Base-by-base conservation (phyloP, 148 eudicot genomes). In the Spergularia marina region DNA sequence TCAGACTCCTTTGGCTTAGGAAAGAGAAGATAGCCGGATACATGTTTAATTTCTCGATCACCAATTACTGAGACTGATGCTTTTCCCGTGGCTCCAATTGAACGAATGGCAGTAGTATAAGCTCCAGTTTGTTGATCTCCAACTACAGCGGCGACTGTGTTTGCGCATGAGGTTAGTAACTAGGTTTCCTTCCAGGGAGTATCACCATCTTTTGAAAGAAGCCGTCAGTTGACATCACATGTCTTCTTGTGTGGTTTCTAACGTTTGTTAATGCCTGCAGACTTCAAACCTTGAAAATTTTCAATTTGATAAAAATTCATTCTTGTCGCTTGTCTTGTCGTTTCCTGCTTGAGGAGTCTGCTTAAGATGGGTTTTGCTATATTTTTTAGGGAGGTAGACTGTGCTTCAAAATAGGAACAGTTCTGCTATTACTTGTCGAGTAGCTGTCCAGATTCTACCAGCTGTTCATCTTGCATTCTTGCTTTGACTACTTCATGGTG, bases 21-120 rank as follows among this genome's bases (percentile, higher is more conserved):
- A 76, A 75, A 69, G 71, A 70, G 41, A 68, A 57, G 72, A 77
- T 82, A 14, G 53, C 41, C 23, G 17, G 17, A 14, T 63, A 21
- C 58, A 10, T 23, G 25, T 58, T 25, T 71, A 73, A 9, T 77
- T 58, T 56, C 72, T 65, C 61, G 30, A 39, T 55, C 39, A 56
- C 54, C 64, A 20, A 51, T 52, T 5, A 21, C 0, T 4, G 53
- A 44, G 23, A 44, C n/a, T 34, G 41, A 47, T 61, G 17, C 41
- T 9, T 53, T 25, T 56, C 60, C 7, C 41, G 25, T 16, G 59
- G 58, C 73, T 70, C 58, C 6, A 70, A 53, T 13, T 5, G 60
- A 25, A 70, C 23, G 21, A 69, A 14, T 54, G 60, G 23, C 60
- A 53, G 58, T 16, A 54, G 47, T 70, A 21, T 14, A 12, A 13